Evolutionary conservation across 495 filamentous ascomycete genomes (phyloP).

Genomic region (Oleoguttula mirabilis): DNA sequence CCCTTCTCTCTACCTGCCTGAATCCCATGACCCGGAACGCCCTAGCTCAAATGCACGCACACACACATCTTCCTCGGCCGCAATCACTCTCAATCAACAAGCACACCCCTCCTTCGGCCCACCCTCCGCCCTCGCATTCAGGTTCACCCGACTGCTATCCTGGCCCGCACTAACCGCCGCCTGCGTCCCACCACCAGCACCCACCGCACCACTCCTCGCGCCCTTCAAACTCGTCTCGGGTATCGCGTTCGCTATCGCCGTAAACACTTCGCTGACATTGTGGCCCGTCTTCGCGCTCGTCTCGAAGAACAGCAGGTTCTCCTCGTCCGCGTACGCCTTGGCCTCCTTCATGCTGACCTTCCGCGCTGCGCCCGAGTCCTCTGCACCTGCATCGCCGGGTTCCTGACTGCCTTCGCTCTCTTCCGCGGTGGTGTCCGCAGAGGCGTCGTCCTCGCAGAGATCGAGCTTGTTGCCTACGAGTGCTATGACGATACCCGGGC

Average conservation of each 20-base stretch:
- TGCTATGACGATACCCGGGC: slow-evolving; percentile 92
- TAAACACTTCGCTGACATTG: slow-evolving; percentile 92
- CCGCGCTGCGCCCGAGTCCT: slow-evolving; percentile 53
- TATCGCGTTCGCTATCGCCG: slow-evolving; percentile 94
- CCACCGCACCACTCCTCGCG: slow-evolving; percentile 45
- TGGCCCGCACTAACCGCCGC: slow-evolving; percentile 31
- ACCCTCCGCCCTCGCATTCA: slow-evolving; percentile 43
- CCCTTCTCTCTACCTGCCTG: too few relatives aligned
- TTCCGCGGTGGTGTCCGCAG: slow-evolving; percentile 39
- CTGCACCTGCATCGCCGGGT: slow-evolving; percentile 6
- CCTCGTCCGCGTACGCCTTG: slow-evolving; percentile 88
- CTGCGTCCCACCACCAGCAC: slow-evolving; percentile 38
- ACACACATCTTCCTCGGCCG: too few relatives aligned
- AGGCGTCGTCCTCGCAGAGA: slow-evolving; percentile 40
- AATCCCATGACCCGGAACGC: too few relatives aligned
- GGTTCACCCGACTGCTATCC: slow-evolving; percentile 59
- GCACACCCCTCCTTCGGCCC: slow-evolving; percentile 86
- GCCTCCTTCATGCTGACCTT: slow-evolving; percentile 82
- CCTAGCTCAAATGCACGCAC: too few relatives aligned
- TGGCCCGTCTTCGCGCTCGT: slow-evolving; percentile 92
- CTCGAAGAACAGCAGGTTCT: slow-evolving; percentile 89
- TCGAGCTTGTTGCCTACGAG: slow-evolving; percentile 97
- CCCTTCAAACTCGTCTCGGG: slow-evolving; percentile 92
- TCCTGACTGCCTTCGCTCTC: slow-evolving; percentile 7
- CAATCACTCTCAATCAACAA: slow-evolving; percentile 43